Percentiles rank a stretch among this genome's conserved stretches.
These are phyloP conservation scores for Russula sp. DNA, from an alignment of 768 basidiomycete genomes.

Conservation along the genomic window DNA sequence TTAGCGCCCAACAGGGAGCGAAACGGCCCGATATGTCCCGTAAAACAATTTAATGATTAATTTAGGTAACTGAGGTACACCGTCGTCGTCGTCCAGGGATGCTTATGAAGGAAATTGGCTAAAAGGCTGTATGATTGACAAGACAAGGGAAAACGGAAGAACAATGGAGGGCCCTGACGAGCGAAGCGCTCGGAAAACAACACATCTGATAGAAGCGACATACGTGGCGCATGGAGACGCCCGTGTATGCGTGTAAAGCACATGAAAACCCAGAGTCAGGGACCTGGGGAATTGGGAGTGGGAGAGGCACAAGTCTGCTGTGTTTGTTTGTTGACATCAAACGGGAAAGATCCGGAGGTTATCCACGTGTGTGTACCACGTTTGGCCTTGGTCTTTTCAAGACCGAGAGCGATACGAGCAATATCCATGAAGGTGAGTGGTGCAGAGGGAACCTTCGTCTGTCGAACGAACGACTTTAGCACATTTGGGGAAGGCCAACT, in stretches of 20 bases:
- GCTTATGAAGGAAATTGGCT: neutral
- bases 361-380: constrained; percentile 11
- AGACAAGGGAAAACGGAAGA: neutral
- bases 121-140: constrained; percentile 2
- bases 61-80: constrained; percentile 5
- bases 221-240: constrained; percentile 26
- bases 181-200: constrained; percentile 27
- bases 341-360: constrained; percentile 26
- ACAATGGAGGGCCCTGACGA: constrained; percentile 13
- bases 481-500: constrained; percentile 18
- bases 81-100: neutral
- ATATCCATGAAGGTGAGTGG: constrained; percentile 1
- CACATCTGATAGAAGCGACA: constrained; percentile 27
- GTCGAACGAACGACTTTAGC: neutral
- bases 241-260: constrained; percentile 22
- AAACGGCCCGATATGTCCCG: constrained; percentile 3
- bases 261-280: constrained; percentile 26
- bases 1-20: neutral
- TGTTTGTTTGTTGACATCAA: constrained; percentile 15
- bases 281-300: constrained; percentile 16
- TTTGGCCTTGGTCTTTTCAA: constrained; percentile 9
- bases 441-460: neutral
- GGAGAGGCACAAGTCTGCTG: neutral
- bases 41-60: neutral
- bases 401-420: constrained; percentile 7